These are phyloP conservation scores for Parafenestella ontariensis DNA, from an alignment of 2,329 filamentous ascomycete genomes.

Conservation along the genomic window DNA sequence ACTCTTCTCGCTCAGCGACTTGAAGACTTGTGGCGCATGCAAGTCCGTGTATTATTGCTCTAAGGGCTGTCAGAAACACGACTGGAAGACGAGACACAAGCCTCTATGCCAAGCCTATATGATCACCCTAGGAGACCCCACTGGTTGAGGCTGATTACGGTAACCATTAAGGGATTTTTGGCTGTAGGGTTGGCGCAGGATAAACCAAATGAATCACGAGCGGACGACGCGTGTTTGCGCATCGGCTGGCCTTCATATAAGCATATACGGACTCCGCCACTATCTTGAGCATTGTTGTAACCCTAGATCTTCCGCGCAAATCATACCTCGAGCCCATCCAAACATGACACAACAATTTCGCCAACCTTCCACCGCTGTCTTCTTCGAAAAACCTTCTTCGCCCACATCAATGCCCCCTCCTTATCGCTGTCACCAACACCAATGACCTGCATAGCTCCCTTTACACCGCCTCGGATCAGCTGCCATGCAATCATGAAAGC, in stretches of 20 bases:
- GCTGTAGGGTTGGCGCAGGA: not conserved
- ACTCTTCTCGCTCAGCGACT: not conserved
- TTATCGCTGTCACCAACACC: constrained; percentile 21
- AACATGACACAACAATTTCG: constrained; percentile 20
- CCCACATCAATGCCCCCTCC: constrained; percentile 23
- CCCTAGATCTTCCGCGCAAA: not conserved
- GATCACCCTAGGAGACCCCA: not conserved
- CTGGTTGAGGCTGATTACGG: not conserved
- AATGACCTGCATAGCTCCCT: constrained; percentile 24
- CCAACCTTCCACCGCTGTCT: constrained; percentile 25
- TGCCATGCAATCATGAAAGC: constrained; percentile 35
- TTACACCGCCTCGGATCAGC: constrained; percentile 15
- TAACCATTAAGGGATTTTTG: too few species aligned
- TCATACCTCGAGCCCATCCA: constrained; percentile 18
- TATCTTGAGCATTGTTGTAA: too few species aligned
- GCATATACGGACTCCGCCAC: too few species aligned
- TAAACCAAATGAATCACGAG: not conserved
- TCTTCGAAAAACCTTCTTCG: constrained; percentile 22
- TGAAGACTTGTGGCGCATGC: not conserved
- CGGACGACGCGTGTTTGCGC: not conserved
- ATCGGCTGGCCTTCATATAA: too few species aligned
- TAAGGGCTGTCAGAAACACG: not conserved
- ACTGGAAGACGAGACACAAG: constrained; percentile 1
- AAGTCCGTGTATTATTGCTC: not conserved
- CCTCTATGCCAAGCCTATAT: not conserved